Evolutionary conservation across 768 basidiomycete genomes (phyloP).

Genomic region (Symmetrospora coprosmae): DNA sequence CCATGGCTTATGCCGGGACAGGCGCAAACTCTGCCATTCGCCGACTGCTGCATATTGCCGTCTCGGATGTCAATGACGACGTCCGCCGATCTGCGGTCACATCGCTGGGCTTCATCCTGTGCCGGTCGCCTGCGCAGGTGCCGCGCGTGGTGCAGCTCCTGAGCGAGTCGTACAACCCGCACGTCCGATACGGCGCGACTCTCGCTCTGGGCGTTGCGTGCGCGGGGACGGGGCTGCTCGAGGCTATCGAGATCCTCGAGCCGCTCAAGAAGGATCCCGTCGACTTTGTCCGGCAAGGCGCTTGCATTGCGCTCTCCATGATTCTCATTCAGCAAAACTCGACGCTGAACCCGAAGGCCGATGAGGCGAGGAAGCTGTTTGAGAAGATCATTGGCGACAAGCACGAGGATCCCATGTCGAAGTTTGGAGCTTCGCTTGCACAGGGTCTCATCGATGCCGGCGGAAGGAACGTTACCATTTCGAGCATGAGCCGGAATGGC

Average conservation of each 20-base stretch:
- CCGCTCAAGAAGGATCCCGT: slow-evolving; percentile 97
- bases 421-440: slow-evolving; percentile 87
- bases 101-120: slow-evolving; percentile 83
- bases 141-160: slow-evolving; percentile 91
- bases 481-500: slow-evolving; percentile 79
- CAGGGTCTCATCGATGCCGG: slow-evolving; percentile 97
- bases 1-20: slow-evolving; percentile 90
- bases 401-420: slow-evolving; percentile 97
- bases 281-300: slow-evolving; percentile 96
- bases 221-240: slow-evolving; percentile 88
- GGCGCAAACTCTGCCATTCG: slow-evolving; percentile 86
- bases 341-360: slow-evolving; percentile 65
- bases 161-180: slow-evolving; percentile 96
- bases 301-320: slow-evolving; percentile 89
- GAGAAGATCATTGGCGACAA: slow-evolving; percentile 83
- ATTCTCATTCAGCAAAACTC: slow-evolving; percentile 93
- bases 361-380: slow-evolving; percentile 68
- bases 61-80: slow-evolving; percentile 95
- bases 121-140: slow-evolving; percentile 91
- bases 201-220: slow-evolving; percentile 93
- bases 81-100: slow-evolving; percentile 94
- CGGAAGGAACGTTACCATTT: slow-evolving; percentile 89
- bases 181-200: slow-evolving; percentile 92
- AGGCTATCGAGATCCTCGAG: slow-evolving; percentile 89
- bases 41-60: slow-evolving; percentile 82